Evolutionary conservation across 2,329 filamentous ascomycete genomes (phyloP), one percentile per base, ranked within the genome.

Genomic region (Graphium sp.): DNA sequence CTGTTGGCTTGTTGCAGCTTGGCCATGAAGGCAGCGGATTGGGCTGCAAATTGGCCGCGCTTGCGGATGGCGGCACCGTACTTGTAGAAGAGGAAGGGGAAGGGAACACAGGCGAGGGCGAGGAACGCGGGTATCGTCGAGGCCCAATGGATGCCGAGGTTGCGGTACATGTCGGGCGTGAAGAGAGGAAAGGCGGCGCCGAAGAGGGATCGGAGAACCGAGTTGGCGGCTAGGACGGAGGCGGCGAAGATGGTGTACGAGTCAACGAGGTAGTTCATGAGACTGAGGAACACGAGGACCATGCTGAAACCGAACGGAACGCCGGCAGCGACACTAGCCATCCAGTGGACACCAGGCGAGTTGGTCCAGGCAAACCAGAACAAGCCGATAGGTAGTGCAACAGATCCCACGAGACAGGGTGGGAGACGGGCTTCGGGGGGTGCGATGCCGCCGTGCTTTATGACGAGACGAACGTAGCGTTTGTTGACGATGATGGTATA

Each of bases 211-310:
- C 79, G 70, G 8, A 84, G 53, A 16, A 84, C 68, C 2, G 71
- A 62, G 48, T 74, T 82, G 26, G 76, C 77, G 3, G 80, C 79
- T 7, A 85, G 56, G 0, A 74, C 77, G 0, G 73, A 80, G 1
- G 79, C 79, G 1, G 81, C 79, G 36, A 75, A 87, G 39, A 85
- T 76, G 29, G 74, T 74, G 47, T 82, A 73, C 5, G 69, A 54
- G 41, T 80, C 76, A 35, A 80, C 66, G 9, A 80, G 59, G 48
- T 79, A 80, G 49, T 70, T 75, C 43, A 71, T 60, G 25, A 72
- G 50, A 5, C 58, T 58, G n/a, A 80, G 49, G 54, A 80, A 81
- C 20, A 80, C 68, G 18, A 75, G 47, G 2, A 78, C 67, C 26
- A 66, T 45, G 5, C 62, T 71, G 40, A 58, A 44, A 31, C 74